Conservation (phyloP, 805 yeast genomes). For the Kluyveromyces lactis region DNA sequence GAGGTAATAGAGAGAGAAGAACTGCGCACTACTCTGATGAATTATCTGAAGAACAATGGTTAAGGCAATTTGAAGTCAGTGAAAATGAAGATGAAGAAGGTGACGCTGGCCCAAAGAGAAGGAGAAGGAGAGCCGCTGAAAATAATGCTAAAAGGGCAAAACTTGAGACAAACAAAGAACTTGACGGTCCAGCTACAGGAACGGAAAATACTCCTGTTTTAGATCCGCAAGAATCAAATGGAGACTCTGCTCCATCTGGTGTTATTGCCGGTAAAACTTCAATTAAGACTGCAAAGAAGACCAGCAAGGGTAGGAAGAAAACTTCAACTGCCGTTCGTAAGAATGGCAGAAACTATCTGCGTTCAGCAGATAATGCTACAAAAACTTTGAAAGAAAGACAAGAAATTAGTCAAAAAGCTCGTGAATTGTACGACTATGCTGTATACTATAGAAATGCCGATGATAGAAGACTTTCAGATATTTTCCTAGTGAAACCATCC, state of each 20-base stretch:
- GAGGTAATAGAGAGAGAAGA: conserved; percentile 62
- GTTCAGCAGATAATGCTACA: conserved; percentile 14
- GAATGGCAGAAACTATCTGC: conserved; percentile 18
- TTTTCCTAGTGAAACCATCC: conserved; percentile 67
- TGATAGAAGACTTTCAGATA: conserved; percentile 41
- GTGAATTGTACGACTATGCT: conserved; percentile 37
- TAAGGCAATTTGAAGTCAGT: conserved; percentile 49
- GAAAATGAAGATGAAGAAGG: conserved; percentile 53
- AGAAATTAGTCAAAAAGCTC: conserved; percentile 22
- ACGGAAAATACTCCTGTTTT: conserved; percentile 2
- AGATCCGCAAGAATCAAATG: not conserved
- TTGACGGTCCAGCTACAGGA: conserved; percentile 5
- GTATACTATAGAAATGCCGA: conserved; percentile 35
- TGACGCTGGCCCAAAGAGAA: conserved; percentile 10
- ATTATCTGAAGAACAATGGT: conserved; percentile 70
- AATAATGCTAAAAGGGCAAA: conserved; percentile 10
- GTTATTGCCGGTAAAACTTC: conserved; percentile 22
- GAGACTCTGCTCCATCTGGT: not conserved
- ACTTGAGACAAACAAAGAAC: not conserved
- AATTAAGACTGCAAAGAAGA: conserved; percentile 18
- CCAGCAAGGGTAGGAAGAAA: conserved; percentile 5
- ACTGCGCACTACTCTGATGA: conserved; percentile 56
- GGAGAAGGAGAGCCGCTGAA: conserved; percentile 21
- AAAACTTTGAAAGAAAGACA: conserved; percentile 19
- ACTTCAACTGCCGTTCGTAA: conserved; percentile 4